A percentile compares a stretch with the other conserved stretches of the same genome.
Conservation (phyloP, 2,329 filamentous ascomycete genomes). For the Diaporthe destruens region DNA sequence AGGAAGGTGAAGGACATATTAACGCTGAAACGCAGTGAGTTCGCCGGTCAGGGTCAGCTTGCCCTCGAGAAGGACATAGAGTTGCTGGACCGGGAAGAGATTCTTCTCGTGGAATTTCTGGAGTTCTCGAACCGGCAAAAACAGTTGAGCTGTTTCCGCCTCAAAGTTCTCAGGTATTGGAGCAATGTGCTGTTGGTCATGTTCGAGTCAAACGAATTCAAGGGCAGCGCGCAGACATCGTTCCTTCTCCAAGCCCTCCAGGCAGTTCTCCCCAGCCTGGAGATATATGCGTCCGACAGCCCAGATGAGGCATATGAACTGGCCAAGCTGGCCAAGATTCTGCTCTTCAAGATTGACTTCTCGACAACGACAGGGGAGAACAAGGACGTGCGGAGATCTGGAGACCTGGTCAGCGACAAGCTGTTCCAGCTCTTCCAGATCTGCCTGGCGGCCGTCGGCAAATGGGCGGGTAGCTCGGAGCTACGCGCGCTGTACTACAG, state of each 20-base stretch:
- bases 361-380: constrained; percentile 56
- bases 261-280: constrained; percentile 87
- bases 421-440: constrained; percentile 92
- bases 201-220: constrained; percentile 84
- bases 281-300: constrained; percentile 78
- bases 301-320: constrained; percentile 80
- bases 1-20: constrained; percentile 81
- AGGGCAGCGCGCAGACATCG: constrained; percentile 76
- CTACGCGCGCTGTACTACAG: constrained; percentile 90
- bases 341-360: constrained; percentile 79
- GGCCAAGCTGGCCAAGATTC: constrained; percentile 78
- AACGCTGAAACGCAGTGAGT: constrained; percentile 74
- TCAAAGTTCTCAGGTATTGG: constrained; percentile 84
- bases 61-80: constrained; percentile 63
- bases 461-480: constrained; percentile 76
- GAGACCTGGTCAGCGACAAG: constrained; percentile 87
- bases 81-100: constrained; percentile 69
- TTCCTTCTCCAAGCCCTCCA: constrained; percentile 91
- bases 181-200: constrained; percentile 86
- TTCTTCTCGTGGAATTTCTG: constrained; percentile 71
- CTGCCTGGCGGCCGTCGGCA: constrained; percentile 82
- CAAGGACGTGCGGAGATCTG: constrained; percentile 58
- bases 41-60: constrained; percentile 62
- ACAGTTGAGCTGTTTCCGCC: constrained; percentile 68
- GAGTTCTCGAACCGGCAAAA: constrained; percentile 73